These are phyloP conservation scores for Globisporangium splendens DNA, from an alignment of 352 stramenopile species.

Conservation along the genomic window DNA sequence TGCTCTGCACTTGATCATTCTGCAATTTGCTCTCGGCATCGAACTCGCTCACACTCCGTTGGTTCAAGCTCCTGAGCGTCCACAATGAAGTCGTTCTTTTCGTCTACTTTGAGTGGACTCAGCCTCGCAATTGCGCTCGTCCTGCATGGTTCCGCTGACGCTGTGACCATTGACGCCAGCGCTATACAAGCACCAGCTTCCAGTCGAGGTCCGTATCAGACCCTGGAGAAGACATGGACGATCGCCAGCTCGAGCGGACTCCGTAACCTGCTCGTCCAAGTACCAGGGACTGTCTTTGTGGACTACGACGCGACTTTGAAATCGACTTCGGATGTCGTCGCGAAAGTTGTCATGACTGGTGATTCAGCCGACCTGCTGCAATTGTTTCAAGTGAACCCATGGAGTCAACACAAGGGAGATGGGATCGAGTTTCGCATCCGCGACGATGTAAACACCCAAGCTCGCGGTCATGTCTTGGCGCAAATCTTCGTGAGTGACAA, in stretches of 20 bases:
- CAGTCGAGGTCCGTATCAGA: neutral
- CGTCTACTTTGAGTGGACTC: no score
- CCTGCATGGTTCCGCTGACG: no score
- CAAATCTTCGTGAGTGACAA: slow-evolving; percentile 2
- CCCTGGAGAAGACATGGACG: slow-evolving; percentile 3
- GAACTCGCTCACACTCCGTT: no score
- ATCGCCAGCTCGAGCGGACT: neutral
- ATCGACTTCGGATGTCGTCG: slow-evolving; percentile 19
- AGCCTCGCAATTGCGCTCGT: no score
- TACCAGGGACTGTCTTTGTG: slow-evolving; percentile 1
- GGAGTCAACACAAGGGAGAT: neutral
- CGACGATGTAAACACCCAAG: neutral
- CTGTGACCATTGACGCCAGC: no score
- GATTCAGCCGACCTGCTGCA: slow-evolving; percentile 48
- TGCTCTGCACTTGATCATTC: no score
- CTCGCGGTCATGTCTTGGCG: neutral
- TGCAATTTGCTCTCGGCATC: no score
- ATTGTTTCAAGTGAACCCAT: slow-evolving; percentile 27
- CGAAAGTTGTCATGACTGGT: slow-evolving; percentile 46
- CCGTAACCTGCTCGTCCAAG: slow-evolving; percentile 1
- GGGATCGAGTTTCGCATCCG: neutral
- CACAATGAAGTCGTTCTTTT: no score
- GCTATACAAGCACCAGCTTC: no score
- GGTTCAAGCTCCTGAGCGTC: no score
- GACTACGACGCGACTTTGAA: slow-evolving; percentile 1